These are phyloP conservation scores for Crotalaria pallida DNA, from an alignment of 306 rosid genomes.

Conservation along the genomic window DNA sequence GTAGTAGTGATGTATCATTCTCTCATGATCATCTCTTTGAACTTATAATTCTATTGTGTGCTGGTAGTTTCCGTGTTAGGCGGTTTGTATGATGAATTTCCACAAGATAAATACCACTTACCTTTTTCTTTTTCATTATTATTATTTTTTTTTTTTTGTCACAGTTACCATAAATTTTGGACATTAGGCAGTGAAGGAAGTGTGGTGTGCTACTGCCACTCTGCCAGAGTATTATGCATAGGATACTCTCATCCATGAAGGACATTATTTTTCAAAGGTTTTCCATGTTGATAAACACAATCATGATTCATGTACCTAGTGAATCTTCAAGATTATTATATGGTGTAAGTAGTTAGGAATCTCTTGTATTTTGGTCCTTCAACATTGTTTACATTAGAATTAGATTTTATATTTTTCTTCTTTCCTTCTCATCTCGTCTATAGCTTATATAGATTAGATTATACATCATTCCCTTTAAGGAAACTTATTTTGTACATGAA, in stretches of 20 bases:
- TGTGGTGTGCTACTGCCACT: not conserved
- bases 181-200: not conserved
- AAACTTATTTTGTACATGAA: slow-evolving; percentile 28
- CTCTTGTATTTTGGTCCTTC: slow-evolving; percentile 4
- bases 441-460: not conserved
- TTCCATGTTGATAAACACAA: slow-evolving; percentile 10
- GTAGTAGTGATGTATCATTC: too few relatives aligned
- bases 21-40: too few relatives aligned
- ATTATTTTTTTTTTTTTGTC: slow-evolving; percentile 9
- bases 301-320: slow-evolving; percentile 5
- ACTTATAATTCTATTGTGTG: too few relatives aligned
- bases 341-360: slow-evolving; percentile 24
- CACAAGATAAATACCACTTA: not conserved
- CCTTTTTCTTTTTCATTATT: not conserved
- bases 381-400: slow-evolving; percentile 12
- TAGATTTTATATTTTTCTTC: not conserved
- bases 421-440: not conserved
- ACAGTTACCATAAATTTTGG: slow-evolving; percentile 18
- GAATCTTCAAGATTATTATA: slow-evolving; percentile 1
- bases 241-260: slow-evolving; percentile 5
- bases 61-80: not conserved
- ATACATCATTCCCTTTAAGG: slow-evolving; percentile 15
- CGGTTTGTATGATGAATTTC: not conserved
- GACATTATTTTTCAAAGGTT: not conserved
- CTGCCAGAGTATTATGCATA: slow-evolving; percentile 2